phyloP scores from a whole-genome alignment of 2,329 filamentous ascomycete genomes.

The Pseudocercospora ulei region DNA sequence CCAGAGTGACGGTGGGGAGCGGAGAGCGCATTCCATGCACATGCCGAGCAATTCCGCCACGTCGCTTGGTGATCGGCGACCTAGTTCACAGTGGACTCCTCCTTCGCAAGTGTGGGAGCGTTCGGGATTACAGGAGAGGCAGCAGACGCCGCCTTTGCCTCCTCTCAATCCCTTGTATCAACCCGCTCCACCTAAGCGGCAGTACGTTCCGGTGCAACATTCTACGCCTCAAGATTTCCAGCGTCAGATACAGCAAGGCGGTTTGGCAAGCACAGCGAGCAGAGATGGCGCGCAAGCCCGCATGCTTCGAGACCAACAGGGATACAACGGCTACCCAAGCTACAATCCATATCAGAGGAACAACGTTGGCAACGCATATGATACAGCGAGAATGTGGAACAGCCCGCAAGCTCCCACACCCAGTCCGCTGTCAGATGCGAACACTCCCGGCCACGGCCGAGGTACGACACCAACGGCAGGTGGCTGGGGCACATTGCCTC shows the following conservation, averaged over 20 bases:
- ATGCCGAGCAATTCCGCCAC: slow-evolving; percentile 28
- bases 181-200: slow-evolving; percentile 11
- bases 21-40: slow-evolving; percentile 15
- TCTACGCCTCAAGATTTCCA: slow-evolving; percentile 41
- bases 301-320: slow-evolving; percentile 30
- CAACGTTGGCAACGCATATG: slow-evolving; percentile 26
- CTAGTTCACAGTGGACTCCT: slow-evolving; percentile 33
- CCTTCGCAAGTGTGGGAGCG: slow-evolving; percentile 31
- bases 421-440: slow-evolving; percentile 30
- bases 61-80: slow-evolving; percentile 14
- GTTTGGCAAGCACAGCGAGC: slow-evolving; percentile 30
- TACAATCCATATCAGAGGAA: slow-evolving; percentile 19
- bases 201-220: slow-evolving; percentile 26
- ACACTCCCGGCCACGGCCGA: slow-evolving; percentile 24
- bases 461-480: slow-evolving; percentile 19
- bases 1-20: slow-evolving; percentile 16
- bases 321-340: slow-evolving; percentile 21
- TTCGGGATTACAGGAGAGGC: slow-evolving; percentile 18
- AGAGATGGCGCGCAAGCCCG: slow-evolving; percentile 32
- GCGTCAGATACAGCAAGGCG: slow-evolving; percentile 23
- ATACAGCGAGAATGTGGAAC: slow-evolving; percentile 26
- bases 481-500: slow-evolving; percentile 21
- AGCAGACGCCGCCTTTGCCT: slow-evolving; percentile 20
- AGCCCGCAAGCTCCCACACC: slow-evolving; percentile 31
- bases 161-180: slow-evolving; percentile 19